phyloP scores from a whole-genome alignment of 2,329 filamentous ascomycete genomes.

The Orbilia quercus region DNA sequence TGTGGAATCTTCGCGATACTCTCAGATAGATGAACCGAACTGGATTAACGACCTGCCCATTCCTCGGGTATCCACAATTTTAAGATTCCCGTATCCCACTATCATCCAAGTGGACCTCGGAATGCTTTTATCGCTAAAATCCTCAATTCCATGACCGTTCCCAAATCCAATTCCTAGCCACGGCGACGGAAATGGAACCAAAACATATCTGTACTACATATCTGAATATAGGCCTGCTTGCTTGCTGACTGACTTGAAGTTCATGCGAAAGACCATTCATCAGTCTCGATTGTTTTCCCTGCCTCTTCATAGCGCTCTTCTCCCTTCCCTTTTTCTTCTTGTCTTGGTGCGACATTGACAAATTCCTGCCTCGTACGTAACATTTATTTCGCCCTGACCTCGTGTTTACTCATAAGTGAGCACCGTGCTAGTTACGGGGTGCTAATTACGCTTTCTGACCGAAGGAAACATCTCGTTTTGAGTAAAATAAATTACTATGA shows the following conservation, averaged over 20 bases:
- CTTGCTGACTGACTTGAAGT: slow-evolving; percentile 4
- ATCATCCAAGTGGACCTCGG: slow-evolving; percentile 15
- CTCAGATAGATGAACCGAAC: slow-evolving; percentile 16
- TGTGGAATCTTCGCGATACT: slow-evolving; percentile 23
- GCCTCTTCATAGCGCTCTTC: slow-evolving; percentile 5
- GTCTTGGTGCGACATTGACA: slow-evolving; percentile 18
- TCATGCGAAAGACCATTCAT: slow-evolving; percentile 29
- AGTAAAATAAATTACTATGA: slow-evolving; percentile 9
- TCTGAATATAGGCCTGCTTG: slow-evolving; percentile 7
- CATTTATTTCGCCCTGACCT: slow-evolving; percentile 2
- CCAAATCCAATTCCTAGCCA: slow-evolving; percentile 29
- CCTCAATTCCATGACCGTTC: slow-evolving; percentile 21
- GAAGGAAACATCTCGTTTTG: not conserved
- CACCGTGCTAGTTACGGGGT: slow-evolving; percentile 20
- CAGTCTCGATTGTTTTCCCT: slow-evolving; percentile 20
- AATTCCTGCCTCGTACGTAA: slow-evolving; percentile 31
- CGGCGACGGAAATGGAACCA: slow-evolving; percentile 14
- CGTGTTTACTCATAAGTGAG: slow-evolving; percentile 9
- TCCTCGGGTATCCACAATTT: slow-evolving; percentile 13
- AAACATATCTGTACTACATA: slow-evolving; percentile 15
- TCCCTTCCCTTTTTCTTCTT: not conserved
- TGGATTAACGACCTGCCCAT: slow-evolving; percentile 41
- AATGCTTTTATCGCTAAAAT: slow-evolving; percentile 31
- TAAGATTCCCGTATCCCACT: slow-evolving; percentile 15
- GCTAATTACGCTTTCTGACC: not conserved